Conservation (phyloP, 2,329 filamentous ascomycete genomes). For the Fusarium albosuccineum region DNA sequence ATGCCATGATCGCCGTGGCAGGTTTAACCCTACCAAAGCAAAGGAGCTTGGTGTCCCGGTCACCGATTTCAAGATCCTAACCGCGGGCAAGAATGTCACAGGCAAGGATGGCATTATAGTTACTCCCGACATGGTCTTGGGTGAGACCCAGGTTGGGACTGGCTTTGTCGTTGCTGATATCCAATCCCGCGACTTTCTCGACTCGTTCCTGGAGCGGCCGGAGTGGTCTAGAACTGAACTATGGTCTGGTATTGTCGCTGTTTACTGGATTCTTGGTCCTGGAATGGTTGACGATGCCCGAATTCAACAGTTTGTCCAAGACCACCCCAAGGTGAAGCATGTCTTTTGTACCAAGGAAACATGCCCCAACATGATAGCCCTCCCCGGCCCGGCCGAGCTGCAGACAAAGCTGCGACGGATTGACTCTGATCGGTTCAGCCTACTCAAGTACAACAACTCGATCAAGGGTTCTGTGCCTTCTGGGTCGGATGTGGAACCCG, state of each 20-base stretch:
- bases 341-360: slow-evolving; percentile 81
- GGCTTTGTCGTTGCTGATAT: slow-evolving; percentile 87
- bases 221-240: slow-evolving; percentile 78
- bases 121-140: slow-evolving; percentile 90
- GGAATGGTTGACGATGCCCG: slow-evolving; percentile 72
- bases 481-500: slow-evolving; percentile 53
- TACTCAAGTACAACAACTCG: slow-evolving; percentile 75
- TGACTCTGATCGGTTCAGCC: slow-evolving; percentile 78
- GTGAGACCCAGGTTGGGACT: slow-evolving; percentile 72
- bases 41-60: slow-evolving; percentile 72
- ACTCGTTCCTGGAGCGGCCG: slow-evolving; percentile 74
- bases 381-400: slow-evolving; percentile 75
- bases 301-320: slow-evolving; percentile 77
- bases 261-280: slow-evolving; percentile 86
- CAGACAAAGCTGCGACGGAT: slow-evolving; percentile 78
- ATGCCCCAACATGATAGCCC: slow-evolving; percentile 80
- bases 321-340: slow-evolving; percentile 74
- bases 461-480: slow-evolving; percentile 42
- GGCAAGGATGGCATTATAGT: slow-evolving; percentile 76
- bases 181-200: slow-evolving; percentile 77
- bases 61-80: slow-evolving; percentile 70
- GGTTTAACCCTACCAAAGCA: slow-evolving; percentile 78
- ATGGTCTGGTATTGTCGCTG: slow-evolving; percentile 74
- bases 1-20: slow-evolving; percentile 80
- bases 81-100: slow-evolving; percentile 72